Percentiles rank a stretch among this genome's conserved stretches.
Evolutionary conservation across 305 asterid species (phyloP).

Genomic region (Fraxinus greggii): DNA sequence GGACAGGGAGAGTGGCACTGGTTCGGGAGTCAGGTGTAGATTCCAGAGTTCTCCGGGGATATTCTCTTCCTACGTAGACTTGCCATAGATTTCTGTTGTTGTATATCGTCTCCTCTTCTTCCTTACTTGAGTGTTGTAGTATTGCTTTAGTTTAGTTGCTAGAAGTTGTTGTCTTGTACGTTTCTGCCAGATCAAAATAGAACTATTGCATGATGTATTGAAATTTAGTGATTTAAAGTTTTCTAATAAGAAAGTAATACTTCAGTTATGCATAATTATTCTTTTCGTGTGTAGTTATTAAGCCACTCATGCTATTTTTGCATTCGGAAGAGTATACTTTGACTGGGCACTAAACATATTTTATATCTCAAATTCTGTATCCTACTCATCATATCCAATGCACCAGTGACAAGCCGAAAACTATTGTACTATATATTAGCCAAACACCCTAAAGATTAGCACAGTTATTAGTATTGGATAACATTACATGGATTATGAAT

Average conservation of each 20-base stretch:
- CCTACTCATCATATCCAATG: neutral
- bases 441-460: too few relatives aligned
- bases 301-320: neutral
- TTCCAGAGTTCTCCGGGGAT: conserved; percentile 75
- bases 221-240: neutral
- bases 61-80: conserved; percentile 47
- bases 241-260: neutral
- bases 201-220: conserved; percentile 12
- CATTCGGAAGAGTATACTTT: neutral
- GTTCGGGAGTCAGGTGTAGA: conserved; percentile 84
- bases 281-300: neutral
- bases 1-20: conserved; percentile 87
- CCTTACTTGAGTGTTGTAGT: neutral
- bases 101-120: neutral
- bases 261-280: neutral
- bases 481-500: neutral
- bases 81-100: neutral
- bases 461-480: too few relatives aligned
- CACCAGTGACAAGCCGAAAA: neutral
- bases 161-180: conserved; percentile 7
- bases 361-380: neutral
- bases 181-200: conserved; percentile 7
- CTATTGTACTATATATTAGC: neutral
- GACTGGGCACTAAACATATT: neutral
- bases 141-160: conserved; percentile 1